Percentiles rank a stretch among this genome's conserved stretches.
Conservation (phyloP, 2,329 filamentous ascomycete genomes). For the Pyricularia pennisetigena region DNA sequence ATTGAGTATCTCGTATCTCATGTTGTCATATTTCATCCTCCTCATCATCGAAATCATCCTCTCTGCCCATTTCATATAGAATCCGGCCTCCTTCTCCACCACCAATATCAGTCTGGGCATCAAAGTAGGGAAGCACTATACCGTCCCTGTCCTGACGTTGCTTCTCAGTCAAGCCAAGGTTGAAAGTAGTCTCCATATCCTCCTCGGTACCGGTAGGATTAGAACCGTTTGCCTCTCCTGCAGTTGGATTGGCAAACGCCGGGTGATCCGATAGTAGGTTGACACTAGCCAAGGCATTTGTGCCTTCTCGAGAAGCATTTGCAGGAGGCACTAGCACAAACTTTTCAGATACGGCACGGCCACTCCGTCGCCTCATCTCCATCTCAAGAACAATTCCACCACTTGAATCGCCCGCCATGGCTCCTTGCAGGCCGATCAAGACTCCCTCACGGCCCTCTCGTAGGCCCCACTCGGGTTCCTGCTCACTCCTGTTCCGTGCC, state of each 20-base stretch:
- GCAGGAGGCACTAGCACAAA: conserved; percentile 37
- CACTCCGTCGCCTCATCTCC: conserved; percentile 78
- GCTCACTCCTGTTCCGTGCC: conserved; percentile 66
- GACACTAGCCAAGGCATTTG: conserved; percentile 22
- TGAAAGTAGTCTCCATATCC: conserved; percentile 68
- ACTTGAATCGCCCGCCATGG: conserved; percentile 12
- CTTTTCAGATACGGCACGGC: conserved; percentile 62
- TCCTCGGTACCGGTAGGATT: conserved; percentile 30
- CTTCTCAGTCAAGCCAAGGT: conserved; percentile 79
- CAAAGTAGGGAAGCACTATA: conserved; percentile 90
- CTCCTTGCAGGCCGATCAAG: conserved; percentile 51
- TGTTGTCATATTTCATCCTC: conserved; percentile 69
- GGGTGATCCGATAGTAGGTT: conserved; percentile 69
- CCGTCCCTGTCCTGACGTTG: conserved; percentile 79
- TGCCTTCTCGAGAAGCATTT: neutral
- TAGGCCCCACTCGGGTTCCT: conserved; percentile 70
- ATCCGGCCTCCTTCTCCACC: conserved; percentile 85
- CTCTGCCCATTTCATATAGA: conserved; percentile 89
- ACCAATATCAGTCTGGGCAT: conserved; percentile 76
- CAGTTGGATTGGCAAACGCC: conserved; percentile 44
- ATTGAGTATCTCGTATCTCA: neutral
- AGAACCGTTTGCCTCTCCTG: conserved; percentile 20
- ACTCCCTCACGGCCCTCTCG: conserved; percentile 70
- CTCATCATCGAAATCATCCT: conserved; percentile 69
- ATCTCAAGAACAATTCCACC: conserved; percentile 62